phyloP scores from a whole-genome alignment of 805 yeast species.

The Blastobotrys terrestris region DNA sequence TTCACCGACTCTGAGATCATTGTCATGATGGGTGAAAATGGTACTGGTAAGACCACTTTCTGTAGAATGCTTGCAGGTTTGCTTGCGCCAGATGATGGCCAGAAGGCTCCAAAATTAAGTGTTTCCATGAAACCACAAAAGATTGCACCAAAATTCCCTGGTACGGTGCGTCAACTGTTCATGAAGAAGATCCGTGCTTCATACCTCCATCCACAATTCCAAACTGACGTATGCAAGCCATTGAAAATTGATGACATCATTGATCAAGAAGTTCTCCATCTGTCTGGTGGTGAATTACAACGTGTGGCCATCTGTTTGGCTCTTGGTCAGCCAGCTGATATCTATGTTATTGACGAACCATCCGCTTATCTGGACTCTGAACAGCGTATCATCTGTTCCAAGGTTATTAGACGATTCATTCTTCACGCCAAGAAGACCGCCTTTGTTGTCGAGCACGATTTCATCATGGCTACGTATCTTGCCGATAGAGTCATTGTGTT shows the following conservation, averaged over 20 bases:
- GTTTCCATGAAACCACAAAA: constrained; percentile 99
- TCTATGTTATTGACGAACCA: constrained; percentile 96
- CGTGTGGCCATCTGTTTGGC: constrained; percentile 97
- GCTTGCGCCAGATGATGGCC: constrained; percentile 75
- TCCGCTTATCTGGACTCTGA: constrained; percentile 98
- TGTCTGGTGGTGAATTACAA: constrained; percentile 99
- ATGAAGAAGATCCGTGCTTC: constrained; percentile 93
- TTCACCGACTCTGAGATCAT: constrained; percentile 94
- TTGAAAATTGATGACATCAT: constrained; percentile 87
- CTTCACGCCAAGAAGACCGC: constrained; percentile 97
- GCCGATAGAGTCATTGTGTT: constrained; percentile 98
- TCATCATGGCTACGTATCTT: constrained; percentile 98
- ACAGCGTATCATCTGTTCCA: constrained; percentile 98
- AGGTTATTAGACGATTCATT: constrained; percentile 94
- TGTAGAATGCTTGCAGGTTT: constrained; percentile 95
- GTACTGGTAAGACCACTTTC: constrained; percentile 98
- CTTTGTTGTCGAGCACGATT: constrained; percentile 99
- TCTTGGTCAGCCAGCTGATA: constrained; percentile 91
- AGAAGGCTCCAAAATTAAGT: constrained; percentile 76
- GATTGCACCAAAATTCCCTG: constrained; percentile 97
- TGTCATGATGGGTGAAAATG: constrained; percentile 99
- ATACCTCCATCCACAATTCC: constrained; percentile 94
- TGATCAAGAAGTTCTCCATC: constrained; percentile 95
- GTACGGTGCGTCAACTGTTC: constrained; percentile 96
- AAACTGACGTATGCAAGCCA: constrained; percentile 96